Evolutionary conservation across 768 basidiomycete species (phyloP).

Genomic region (Neoboletus magnificus): DNA sequence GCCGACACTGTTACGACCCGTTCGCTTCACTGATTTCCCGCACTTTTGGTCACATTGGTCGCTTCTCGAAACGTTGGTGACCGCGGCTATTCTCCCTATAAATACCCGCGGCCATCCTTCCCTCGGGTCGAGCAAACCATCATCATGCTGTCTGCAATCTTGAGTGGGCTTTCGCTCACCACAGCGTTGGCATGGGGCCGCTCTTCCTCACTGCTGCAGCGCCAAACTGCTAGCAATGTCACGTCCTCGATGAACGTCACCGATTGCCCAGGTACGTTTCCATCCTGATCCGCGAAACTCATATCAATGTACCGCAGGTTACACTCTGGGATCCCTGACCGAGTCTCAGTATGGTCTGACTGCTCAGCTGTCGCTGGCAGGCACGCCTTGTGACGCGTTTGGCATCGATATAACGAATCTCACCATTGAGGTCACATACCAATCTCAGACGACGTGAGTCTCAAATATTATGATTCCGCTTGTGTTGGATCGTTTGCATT

Average conservation of each 20-base stretch:
- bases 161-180: conserved; percentile 7
- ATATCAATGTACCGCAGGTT: conserved; percentile 40
- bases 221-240: not conserved
- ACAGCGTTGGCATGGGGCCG: conserved; percentile 1
- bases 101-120: conserved; percentile 1
- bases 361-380: conserved; percentile 53
- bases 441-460: conserved; percentile 48
- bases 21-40: not conserved
- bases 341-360: conserved; percentile 48
- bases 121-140: not conserved
- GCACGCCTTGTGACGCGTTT: conserved; percentile 61
- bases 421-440: conserved; percentile 66
- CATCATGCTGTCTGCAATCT: conserved; percentile 1
- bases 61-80: not conserved
- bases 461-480: not conserved
- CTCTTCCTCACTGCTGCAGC: conserved; percentile 8
- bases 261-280: conserved; percentile 28
- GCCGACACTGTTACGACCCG: no score
- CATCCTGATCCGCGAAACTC: not conserved
- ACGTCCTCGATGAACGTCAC: conserved; percentile 30
- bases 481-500: not conserved
- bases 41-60: not conserved
- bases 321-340: conserved; percentile 44
- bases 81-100: not conserved
- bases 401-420: conserved; percentile 56